phyloP scores from a whole-genome alignment of 1,284 basidiomycete species.

The Erythrobasidium hasegawianum region DNA sequence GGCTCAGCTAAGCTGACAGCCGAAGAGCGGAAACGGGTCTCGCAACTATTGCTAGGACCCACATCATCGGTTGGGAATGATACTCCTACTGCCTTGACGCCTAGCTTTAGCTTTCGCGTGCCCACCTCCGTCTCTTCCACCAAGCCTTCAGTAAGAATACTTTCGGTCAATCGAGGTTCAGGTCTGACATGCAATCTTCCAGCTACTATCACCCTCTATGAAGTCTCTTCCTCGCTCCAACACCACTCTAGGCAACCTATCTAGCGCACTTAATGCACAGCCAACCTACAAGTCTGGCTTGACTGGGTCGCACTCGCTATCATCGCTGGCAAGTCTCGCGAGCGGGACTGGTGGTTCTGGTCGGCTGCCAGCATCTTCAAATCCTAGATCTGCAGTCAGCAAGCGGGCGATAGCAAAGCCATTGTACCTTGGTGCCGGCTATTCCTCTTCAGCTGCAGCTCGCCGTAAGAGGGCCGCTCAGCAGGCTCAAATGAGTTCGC shows the following conservation, averaged over 20 bases:
- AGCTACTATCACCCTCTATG: slow-evolving; percentile 28
- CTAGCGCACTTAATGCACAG: neutral
- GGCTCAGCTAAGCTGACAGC: slow-evolving; percentile 22
- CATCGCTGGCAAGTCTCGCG: slow-evolving; percentile 14
- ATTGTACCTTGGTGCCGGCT: slow-evolving; percentile 24
- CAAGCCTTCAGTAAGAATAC: slow-evolving; percentile 24
- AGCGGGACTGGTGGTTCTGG: neutral
- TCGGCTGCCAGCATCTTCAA: slow-evolving; percentile 10
- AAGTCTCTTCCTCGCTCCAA: slow-evolving; percentile 4
- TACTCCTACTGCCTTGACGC: slow-evolving; percentile 28
- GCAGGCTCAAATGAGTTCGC: slow-evolving; percentile 21
- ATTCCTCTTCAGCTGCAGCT: slow-evolving; percentile 27
- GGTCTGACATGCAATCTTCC: neutral
- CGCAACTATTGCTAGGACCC: slow-evolving; percentile 17
- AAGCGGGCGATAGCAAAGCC: slow-evolving; percentile 9
- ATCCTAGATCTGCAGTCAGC: slow-evolving; percentile 26
- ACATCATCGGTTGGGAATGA: neutral
- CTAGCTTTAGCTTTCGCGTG: slow-evolving; percentile 26
- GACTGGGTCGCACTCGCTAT: slow-evolving; percentile 26
- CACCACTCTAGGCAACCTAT: slow-evolving; percentile 4
- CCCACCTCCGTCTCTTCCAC: slow-evolving; percentile 7
- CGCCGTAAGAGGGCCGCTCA: slow-evolving; percentile 14
- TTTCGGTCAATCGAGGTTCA: too few relatives aligned
- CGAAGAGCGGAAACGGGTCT: slow-evolving; percentile 23
- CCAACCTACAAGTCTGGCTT: neutral